Evolutionary conservation across 1,284 basidiomycete genomes (phyloP), one percentile per base, ranked within the genome.

Genomic region (Melanopsichium pennsylvanicum): DNA sequence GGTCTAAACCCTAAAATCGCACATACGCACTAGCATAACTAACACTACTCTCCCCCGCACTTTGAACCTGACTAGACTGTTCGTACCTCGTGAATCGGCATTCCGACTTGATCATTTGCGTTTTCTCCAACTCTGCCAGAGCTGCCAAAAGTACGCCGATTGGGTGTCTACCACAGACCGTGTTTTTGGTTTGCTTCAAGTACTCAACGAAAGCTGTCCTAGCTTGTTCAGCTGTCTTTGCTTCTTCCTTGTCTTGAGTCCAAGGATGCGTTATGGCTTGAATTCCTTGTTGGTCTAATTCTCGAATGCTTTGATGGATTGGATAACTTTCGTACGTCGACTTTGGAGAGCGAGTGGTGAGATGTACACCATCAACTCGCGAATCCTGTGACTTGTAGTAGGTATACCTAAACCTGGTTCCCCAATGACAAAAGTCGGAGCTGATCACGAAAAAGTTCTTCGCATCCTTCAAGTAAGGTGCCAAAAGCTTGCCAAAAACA

Each of bases 371-470:
- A n/a, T 77, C 50, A 86, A 78, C 10, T 83, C 80, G 12, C n/a
- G 82, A 55, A 82, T 84, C 32, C 0, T 86, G 82, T 5, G 91
- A 88, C 73, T 91, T 92, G 83, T 97, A 97, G 78, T 88, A 89
- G 0, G 93, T 97, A 81, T 94, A 95, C 18, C 86, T 87, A 82
- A 97, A 98, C 26, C 58, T 27, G 4, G 35, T 85, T 58, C 72
- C 93, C 94, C 95, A 98, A 81, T 98, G 95, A 78, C 96, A 98
- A 80, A 99, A 99, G 82, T 99, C 96, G 61, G 90, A 92, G 3
- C 93, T 97, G 49, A 97, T 86, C 34, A 98, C 88, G 74, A 90
- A 93, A 62, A 98, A 85, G 0, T 92, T 97, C 54, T 89, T 87
- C 1, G 87, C 85, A 64, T 88, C 84, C 2, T 85, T 84, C 44